Evolutionary conservation across 257 asterid genomes (phyloP).

Genomic region (Mentha longifolia): DNA sequence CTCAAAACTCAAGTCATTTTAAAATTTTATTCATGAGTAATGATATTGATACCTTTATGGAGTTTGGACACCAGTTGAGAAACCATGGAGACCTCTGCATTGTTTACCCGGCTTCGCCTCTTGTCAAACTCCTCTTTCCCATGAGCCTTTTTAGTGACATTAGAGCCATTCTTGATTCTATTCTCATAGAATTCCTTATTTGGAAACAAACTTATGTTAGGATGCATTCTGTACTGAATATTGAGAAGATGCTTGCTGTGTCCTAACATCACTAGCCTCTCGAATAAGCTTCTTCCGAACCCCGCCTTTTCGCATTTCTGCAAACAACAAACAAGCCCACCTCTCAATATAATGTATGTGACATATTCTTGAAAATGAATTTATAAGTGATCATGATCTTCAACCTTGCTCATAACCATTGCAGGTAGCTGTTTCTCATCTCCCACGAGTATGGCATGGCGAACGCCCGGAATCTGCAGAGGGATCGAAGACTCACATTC

Average conservation of each 20-base stretch:
- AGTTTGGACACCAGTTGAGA: slow-evolving; percentile 56
- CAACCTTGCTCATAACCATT: slow-evolving; percentile 80
- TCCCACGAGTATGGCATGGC: slow-evolving; percentile 76
- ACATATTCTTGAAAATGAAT: too few relatives aligned
- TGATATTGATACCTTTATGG: slow-evolving; percentile 41
- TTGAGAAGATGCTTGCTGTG: slow-evolving; percentile 60
- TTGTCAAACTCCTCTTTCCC: slow-evolving; percentile 62
- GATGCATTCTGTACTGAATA: slow-evolving; percentile 84
- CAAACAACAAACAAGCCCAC: not conserved
- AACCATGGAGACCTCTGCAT: slow-evolving; percentile 55
- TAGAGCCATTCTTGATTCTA: slow-evolving; percentile 50
- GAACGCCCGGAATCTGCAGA: slow-evolving; percentile 64
- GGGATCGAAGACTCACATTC: slow-evolving; percentile 84
- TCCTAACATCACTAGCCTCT: slow-evolving; percentile 60
- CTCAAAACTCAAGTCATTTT: not conserved
- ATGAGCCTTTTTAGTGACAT: slow-evolving; percentile 48
- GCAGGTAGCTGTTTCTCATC: slow-evolving; percentile 84
- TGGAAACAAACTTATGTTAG: slow-evolving; percentile 70
- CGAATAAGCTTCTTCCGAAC: slow-evolving; percentile 81
- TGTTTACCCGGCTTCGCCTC: slow-evolving; percentile 51
- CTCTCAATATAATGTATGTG: too few relatives aligned
- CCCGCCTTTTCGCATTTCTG: slow-evolving; percentile 56
- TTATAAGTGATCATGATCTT: not conserved
- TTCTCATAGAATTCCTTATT: slow-evolving; percentile 55
- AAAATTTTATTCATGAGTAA: too few relatives aligned